Conservation (phyloP, 805 yeast species). For the Metschnikowia amazonensis region DNA sequence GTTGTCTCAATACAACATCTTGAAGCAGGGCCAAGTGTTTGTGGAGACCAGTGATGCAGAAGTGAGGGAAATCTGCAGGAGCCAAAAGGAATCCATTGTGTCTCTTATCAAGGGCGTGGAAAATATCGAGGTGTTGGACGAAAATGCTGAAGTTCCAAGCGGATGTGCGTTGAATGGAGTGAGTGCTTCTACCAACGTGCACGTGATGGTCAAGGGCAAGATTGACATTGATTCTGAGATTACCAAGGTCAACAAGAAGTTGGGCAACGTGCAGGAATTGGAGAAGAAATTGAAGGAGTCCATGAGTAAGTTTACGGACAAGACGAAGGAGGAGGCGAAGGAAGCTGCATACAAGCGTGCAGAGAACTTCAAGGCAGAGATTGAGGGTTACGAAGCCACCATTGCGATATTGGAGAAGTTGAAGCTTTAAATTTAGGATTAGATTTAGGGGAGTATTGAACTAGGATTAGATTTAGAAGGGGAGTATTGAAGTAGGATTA, state of each 20-base stretch:
- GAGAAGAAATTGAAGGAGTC: slow-evolving; percentile 66
- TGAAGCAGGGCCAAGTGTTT: slow-evolving; percentile 82
- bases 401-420: slow-evolving; percentile 79
- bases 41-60: slow-evolving; percentile 62
- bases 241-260: slow-evolving; percentile 72
- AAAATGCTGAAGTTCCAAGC: slow-evolving; percentile 60
- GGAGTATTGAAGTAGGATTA: too few relatives aligned
- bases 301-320: slow-evolving; percentile 76
- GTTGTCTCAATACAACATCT: slow-evolving; percentile 82
- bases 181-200: slow-evolving; percentile 77
- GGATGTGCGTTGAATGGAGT: slow-evolving; percentile 89
- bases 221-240: slow-evolving; percentile 91
- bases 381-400: slow-evolving; percentile 84
- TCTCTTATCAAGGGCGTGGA: slow-evolving; percentile 90
- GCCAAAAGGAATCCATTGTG: slow-evolving; percentile 82
- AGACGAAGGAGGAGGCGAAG: slow-evolving; percentile 80
- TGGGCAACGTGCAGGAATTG: slow-evolving; percentile 58
- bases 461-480: too few relatives aligned
- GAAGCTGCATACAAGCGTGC: slow-evolving; percentile 67
- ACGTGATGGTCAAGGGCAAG: slow-evolving; percentile 89
- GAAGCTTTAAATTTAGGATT: slow-evolving; percentile 47
- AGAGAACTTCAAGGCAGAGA: slow-evolving; percentile 76
- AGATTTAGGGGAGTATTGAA: not conserved
- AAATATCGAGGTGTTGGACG: slow-evolving; percentile 59
- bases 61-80: slow-evolving; percentile 49